A percentile compares a stretch with the other conserved stretches of the same genome.
Conservation (phyloP, 2,329 filamentous ascomycete species). For the Mycosphaerella arachidis region DNA sequence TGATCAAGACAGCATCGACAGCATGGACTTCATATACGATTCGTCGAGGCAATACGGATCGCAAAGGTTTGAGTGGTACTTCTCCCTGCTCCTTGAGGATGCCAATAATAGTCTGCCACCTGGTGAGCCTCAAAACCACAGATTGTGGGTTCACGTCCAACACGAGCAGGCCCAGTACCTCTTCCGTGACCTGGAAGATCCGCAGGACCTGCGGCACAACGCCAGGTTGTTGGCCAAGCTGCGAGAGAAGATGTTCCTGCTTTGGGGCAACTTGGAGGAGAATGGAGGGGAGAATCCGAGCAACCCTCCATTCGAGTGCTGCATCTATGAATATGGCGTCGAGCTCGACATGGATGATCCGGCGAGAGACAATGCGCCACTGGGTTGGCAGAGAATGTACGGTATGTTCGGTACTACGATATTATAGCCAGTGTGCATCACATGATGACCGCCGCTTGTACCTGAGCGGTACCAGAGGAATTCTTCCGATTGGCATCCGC, state of each 20-base stretch:
- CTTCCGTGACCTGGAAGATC: slow-evolving; percentile 51
- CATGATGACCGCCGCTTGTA: neutral
- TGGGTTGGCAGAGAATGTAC: slow-evolving; percentile 33
- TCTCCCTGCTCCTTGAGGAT: slow-evolving; percentile 74
- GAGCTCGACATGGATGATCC: slow-evolving; percentile 29
- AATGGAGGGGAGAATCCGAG: slow-evolving; percentile 14
- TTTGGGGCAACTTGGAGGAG: slow-evolving; percentile 87
- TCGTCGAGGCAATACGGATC: slow-evolving; percentile 25
- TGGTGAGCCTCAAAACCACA: neutral
- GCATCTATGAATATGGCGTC: slow-evolving; percentile 41
- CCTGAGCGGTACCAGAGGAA: neutral
- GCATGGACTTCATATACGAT: slow-evolving; percentile 34
- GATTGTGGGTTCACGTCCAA: slow-evolving; percentile 65
- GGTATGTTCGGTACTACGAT: slow-evolving; percentile 30
- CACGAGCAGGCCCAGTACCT: slow-evolving; percentile 54
- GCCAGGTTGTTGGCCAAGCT: slow-evolving; percentile 48
- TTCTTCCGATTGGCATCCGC: neutral
- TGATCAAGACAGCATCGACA: slow-evolving; percentile 9
- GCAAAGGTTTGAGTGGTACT: slow-evolving; percentile 73
- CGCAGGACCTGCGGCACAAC: slow-evolving; percentile 56
- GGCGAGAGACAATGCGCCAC: slow-evolving; percentile 12
- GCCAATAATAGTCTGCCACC: slow-evolving; percentile 34
- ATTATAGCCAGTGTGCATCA: slow-evolving; percentile 2
- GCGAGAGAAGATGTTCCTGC: slow-evolving; percentile 65
- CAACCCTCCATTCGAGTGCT: slow-evolving; percentile 45